Evolutionary conservation across 2,329 filamentous ascomycete species (phyloP).

Genomic region (Colletotrichum falcatum): DNA sequence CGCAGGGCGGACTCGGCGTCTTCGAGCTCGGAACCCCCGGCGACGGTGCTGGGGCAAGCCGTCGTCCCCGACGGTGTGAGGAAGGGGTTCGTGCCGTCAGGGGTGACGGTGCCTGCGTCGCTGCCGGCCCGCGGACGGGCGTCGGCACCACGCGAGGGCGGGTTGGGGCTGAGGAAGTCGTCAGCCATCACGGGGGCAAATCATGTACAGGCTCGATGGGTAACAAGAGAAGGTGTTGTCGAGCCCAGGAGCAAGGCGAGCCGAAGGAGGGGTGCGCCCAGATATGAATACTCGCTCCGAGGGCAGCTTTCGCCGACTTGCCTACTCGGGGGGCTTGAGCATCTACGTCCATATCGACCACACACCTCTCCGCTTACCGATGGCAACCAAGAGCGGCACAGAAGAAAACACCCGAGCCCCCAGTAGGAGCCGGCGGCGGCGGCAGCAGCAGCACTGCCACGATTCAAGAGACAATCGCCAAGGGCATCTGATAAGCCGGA

Average conservation of each 20-base stretch:
- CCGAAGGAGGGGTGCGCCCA: constrained; percentile 34
- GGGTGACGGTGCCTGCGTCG: constrained; percentile 38
- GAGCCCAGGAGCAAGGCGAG: constrained; percentile 34
- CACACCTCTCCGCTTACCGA: constrained; percentile 33
- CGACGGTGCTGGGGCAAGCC: constrained; percentile 32
- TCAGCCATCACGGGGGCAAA: constrained; percentile 26
- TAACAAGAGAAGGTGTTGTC: constrained; percentile 33
- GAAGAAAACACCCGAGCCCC: background rate
- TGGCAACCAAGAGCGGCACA: constrained; percentile 7
- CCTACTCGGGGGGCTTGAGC: constrained; percentile 14
- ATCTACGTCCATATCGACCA: constrained; percentile 12
- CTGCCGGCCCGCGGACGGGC: constrained; percentile 32
- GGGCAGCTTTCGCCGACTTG: constrained; percentile 28
- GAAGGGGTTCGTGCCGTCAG: constrained; percentile 42
- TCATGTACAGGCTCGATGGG: constrained; percentile 17
- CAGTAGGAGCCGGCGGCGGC: too few relatives aligned
- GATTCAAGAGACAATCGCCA: constrained; percentile 23
- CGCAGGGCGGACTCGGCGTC: constrained; percentile 65
- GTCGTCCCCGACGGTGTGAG: constrained; percentile 42
- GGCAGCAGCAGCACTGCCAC: constrained; percentile 31
- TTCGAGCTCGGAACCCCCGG: constrained; percentile 39
- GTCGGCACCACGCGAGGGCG: constrained; percentile 18
- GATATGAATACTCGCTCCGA: constrained; percentile 30
- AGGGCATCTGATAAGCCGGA: constrained; percentile 33
- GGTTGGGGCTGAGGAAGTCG: constrained; percentile 33